phyloP scores from a whole-genome alignment of 108 stramenopile species.

The Stephanodiscus triporus region DNA sequence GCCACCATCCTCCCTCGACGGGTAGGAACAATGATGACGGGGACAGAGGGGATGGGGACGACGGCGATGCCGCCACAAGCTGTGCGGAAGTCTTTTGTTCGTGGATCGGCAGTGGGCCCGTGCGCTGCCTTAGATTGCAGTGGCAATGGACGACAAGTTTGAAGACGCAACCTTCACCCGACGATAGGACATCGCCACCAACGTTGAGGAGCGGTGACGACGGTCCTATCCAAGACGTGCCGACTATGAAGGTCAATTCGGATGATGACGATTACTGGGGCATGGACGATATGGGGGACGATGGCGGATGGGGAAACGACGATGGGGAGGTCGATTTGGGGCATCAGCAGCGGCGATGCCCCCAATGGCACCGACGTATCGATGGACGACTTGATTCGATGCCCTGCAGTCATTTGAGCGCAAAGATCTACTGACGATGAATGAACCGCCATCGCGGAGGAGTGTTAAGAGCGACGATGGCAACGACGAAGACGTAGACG shows the following conservation, averaged over 20 bases:
- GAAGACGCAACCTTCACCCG: background rate
- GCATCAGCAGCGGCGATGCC: conserved; percentile 18
- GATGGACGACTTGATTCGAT: conserved; percentile 60
- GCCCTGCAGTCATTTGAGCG: conserved; percentile 40
- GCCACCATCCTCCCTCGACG: conserved; percentile 25
- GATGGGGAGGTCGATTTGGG: conserved; percentile 31
- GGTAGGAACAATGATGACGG: background rate
- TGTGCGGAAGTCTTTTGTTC: conserved; percentile 36
- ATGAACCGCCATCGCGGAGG: conserved; percentile 52
- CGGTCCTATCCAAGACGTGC: conserved; percentile 23
- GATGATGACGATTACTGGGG: conserved; percentile 61
- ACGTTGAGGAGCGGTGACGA: conserved; percentile 22
- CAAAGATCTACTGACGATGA: conserved; percentile 49
- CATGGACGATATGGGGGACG: conserved; percentile 37
- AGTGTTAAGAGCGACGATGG: conserved; percentile 10
- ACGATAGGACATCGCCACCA: conserved; percentile 20
- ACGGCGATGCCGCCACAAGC: too few species aligned
- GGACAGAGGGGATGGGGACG: background rate
- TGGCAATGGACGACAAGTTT: background rate
- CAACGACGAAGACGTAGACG: conserved; percentile 63
- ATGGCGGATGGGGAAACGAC: conserved; percentile 24
- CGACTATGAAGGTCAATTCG: too few species aligned
- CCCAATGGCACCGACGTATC: conserved; percentile 5
- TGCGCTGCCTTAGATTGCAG: conserved; percentile 51
- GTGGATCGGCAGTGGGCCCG: conserved; percentile 49